These are phyloP conservation scores for Filobasidium uniguttulatum DNA, from an alignment of 1,284 basidiomycete genomes.

Conservation along the genomic window DNA sequence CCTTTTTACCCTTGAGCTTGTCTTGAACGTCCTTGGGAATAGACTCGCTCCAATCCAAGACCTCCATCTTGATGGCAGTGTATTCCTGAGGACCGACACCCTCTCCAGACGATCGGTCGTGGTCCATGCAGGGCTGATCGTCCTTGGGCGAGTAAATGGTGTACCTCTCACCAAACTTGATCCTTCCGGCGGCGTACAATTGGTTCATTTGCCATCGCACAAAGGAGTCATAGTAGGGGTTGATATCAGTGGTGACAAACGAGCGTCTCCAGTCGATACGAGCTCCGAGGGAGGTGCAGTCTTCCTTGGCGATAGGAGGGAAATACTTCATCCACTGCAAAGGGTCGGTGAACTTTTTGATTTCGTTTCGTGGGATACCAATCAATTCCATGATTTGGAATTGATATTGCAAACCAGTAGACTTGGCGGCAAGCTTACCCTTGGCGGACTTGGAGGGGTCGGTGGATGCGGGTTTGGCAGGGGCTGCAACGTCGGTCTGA, in stretches of 20 bases:
- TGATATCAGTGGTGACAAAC: slow-evolving; percentile 83
- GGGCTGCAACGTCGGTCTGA: slow-evolving; percentile 20
- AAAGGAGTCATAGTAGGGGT: slow-evolving; percentile 95
- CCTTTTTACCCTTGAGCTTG: slow-evolving; percentile 58
- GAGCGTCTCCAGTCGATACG: slow-evolving; percentile 95
- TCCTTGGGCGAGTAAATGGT: slow-evolving; percentile 99
- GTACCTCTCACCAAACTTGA: slow-evolving; percentile 97
- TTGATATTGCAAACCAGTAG: slow-evolving; percentile 88
- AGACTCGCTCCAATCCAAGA: slow-evolving; percentile 56
- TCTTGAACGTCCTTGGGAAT: slow-evolving; percentile 51
- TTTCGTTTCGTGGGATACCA: slow-evolving; percentile 72
- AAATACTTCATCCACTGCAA: slow-evolving; percentile 87
- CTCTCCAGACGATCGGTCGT: slow-evolving; percentile 92
- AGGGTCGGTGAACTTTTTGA: slow-evolving; percentile 92
- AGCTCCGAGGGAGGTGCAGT: slow-evolving; percentile 75
- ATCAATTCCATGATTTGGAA: slow-evolving; percentile 98
- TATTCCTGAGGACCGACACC: slow-evolving; percentile 94
- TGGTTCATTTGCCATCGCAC: slow-evolving; percentile 99
- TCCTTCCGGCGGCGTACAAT: slow-evolving; percentile 67
- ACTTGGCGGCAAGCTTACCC: slow-evolving; percentile 87
- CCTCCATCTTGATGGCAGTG: slow-evolving; percentile 89
- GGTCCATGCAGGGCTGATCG: slow-evolving; percentile 99
- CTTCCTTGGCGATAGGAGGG: slow-evolving; percentile 79
- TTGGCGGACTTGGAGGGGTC: slow-evolving; percentile 70
- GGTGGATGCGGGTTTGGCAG: slow-evolving; percentile 24